phyloP scores from a whole-genome alignment of 2,329 filamentous ascomycete genomes.

The Apiospora phragmitis region DNA sequence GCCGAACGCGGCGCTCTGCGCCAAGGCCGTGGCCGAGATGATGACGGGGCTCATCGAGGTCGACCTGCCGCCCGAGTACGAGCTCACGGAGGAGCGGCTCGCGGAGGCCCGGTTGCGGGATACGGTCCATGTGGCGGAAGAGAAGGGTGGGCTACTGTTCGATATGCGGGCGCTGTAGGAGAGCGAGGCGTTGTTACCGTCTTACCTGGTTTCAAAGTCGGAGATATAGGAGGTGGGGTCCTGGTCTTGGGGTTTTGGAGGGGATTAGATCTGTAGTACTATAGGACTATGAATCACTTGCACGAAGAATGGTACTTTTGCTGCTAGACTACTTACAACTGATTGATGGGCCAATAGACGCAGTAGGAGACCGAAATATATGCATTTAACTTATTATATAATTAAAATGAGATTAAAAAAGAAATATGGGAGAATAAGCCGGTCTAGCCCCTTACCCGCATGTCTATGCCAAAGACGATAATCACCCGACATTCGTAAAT shows the following conservation, averaged over 20 bases:
- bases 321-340: background rate
- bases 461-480: too few species aligned
- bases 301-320: background rate
- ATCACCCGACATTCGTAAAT: too few species aligned
- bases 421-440: background rate
- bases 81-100: slow-evolving; percentile 35
- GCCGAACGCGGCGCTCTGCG: slow-evolving; percentile 70
- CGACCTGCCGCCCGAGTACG: slow-evolving; percentile 45
- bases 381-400: background rate
- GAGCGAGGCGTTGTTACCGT: background rate
- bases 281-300: background rate
- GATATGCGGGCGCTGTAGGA: slow-evolving; percentile 8
- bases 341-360: background rate
- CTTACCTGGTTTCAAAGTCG: too few species aligned
- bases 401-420: background rate
- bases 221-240: too few species aligned
- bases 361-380: background rate
- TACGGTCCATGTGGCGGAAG: slow-evolving; percentile 13
- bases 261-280: background rate
- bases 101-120: slow-evolving; percentile 21
- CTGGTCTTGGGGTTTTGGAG: too few species aligned
- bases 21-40: slow-evolving; percentile 62
- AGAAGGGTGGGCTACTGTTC: slow-evolving; percentile 14
- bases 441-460: background rate
- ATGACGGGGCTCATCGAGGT: slow-evolving; percentile 45